A percentile compares a stretch with the other conserved stretches of the same genome.
These are phyloP conservation scores for Cercospora janseana DNA, from an alignment of 2,329 filamentous ascomycete genomes.

Conservation along the genomic window DNA sequence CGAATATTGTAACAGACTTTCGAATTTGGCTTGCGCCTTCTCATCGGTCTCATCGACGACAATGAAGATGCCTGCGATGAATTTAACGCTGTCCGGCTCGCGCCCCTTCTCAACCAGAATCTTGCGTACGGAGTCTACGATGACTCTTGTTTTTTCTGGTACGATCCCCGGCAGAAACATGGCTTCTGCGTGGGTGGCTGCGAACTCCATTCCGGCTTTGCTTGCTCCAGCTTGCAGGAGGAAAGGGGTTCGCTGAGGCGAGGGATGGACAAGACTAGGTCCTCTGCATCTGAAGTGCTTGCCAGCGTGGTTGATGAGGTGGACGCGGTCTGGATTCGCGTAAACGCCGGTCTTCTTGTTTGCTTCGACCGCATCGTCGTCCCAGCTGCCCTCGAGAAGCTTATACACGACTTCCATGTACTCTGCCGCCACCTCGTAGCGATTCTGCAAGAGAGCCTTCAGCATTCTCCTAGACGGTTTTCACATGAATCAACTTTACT, in stretches of 20 bases:
- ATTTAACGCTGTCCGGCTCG: conserved; percentile 43
- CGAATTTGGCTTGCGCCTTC: conserved; percentile 45
- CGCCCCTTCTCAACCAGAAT: conserved; percentile 43
- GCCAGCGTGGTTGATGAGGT: conserved; percentile 46
- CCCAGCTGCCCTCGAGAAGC: conserved; percentile 35
- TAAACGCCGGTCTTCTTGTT: conserved; percentile 60
- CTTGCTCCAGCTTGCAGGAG: conserved; percentile 53
- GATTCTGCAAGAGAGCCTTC: too few relatives aligned
- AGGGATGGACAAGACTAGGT: conserved; percentile 53
- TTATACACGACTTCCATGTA: conserved; percentile 40
- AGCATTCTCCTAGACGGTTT: too few relatives aligned
- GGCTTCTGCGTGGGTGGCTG: conserved; percentile 46
- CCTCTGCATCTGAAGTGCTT: conserved; percentile 47
- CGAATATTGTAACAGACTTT: conserved; percentile 45
- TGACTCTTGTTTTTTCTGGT: conserved; percentile 43
- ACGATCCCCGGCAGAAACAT: conserved; percentile 50
- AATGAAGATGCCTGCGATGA: conserved; percentile 46
- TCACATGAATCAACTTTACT: too few relatives aligned
- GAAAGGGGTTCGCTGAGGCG: conserved; percentile 57
- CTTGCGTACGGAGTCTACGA: conserved; percentile 45
- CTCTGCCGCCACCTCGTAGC: conserved; percentile 51
- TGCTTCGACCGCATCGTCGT: conserved; percentile 42
- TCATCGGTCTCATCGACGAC: conserved; percentile 48
- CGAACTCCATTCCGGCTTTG: conserved; percentile 48
- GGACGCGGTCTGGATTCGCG: conserved; percentile 55